A percentile compares a stretch with the other conserved stretches of the same genome.
Conservation (phyloP, 768 basidiomycete genomes). For the Hericium rajendrae region DNA sequence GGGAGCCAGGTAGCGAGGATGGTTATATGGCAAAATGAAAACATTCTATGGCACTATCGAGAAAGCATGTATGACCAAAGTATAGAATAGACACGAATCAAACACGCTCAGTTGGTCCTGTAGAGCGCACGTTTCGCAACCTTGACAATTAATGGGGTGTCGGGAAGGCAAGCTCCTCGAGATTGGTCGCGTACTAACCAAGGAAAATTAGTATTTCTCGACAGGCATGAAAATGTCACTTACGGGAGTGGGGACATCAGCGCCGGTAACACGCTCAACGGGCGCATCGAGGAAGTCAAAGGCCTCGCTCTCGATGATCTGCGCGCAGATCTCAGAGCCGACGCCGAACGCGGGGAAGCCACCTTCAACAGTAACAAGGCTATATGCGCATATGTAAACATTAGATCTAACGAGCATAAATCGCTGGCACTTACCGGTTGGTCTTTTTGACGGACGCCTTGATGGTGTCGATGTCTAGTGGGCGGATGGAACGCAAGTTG, state of each 20-base stretch:
- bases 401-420: background rate
- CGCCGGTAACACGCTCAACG: slow-evolving; percentile 95
- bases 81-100: background rate
- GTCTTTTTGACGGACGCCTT: slow-evolving; percentile 98
- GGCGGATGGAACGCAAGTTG: slow-evolving; percentile 92
- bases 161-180: slow-evolving; percentile 90
- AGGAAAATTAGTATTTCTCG: slow-evolving; percentile 1
- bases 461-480: slow-evolving; percentile 96
- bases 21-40: background rate
- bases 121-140: slow-evolving; percentile 91
- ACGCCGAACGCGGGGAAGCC: slow-evolving; percentile 99
- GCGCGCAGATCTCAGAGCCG: slow-evolving; percentile 96
- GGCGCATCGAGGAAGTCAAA: slow-evolving; percentile 99
- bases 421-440: slow-evolving; percentile 55
- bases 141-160: slow-evolving; percentile 83
- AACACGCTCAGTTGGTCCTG: slow-evolving; percentile 57
- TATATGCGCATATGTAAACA: slow-evolving; percentile 20
- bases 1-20: too few species aligned
- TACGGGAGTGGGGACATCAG: slow-evolving; percentile 94
- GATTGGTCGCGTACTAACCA: slow-evolving; percentile 74
- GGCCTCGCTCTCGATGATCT: slow-evolving; percentile 94
- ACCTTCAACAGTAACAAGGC: slow-evolving; percentile 90
- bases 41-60: slow-evolving; percentile 11
- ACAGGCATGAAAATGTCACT: slow-evolving; percentile 23
- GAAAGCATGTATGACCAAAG: slow-evolving; percentile 8